phyloP scores from a whole-genome alignment of 768 basidiomycete genomes.

The Dentipellis fragilis region DNA sequence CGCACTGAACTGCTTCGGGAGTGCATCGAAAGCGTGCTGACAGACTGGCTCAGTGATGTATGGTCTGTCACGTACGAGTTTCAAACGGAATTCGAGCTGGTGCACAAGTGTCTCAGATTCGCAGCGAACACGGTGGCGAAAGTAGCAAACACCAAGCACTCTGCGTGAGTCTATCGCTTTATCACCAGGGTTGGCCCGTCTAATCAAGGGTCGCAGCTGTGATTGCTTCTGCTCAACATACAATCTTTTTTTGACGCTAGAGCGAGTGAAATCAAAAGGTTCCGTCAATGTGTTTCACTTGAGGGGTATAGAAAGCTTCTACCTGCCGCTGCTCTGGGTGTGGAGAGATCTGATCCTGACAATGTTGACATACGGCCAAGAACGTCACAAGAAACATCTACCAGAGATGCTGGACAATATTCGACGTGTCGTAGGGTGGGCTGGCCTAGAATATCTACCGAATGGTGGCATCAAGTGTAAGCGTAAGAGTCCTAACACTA shows the following conservation, averaged over 20 bases:
- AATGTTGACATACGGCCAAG: conserved; percentile 31
- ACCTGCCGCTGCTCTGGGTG: conserved; percentile 45
- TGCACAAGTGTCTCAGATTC: conserved; percentile 49
- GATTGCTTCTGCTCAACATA: no score
- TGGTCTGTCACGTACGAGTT: conserved; percentile 57
- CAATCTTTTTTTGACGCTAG: no score
- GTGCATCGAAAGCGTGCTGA: conserved; percentile 37
- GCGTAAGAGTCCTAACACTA: conserved; percentile 8
- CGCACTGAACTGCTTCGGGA: conserved; percentile 47
- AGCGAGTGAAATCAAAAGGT: conserved; percentile 27
- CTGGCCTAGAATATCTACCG: conserved; percentile 38
- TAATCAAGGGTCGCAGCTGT: no score
- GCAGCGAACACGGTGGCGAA: conserved; percentile 35
- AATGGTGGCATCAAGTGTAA: conserved; percentile 38
- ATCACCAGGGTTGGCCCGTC: no score
- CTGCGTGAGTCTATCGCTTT: no score
- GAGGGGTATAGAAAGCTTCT: conserved; percentile 36
- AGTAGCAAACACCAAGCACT: not conserved
- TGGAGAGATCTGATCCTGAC: conserved; percentile 65
- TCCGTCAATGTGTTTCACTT: conserved; percentile 43
- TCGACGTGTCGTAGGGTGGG: conserved; percentile 39
- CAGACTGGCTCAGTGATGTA: conserved; percentile 51
- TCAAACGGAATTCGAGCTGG: conserved; percentile 36
- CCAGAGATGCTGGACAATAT: conserved; percentile 51
- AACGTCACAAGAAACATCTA: conserved; percentile 22